A percentile compares a stretch with the other conserved stretches of the same genome.
phyloP scores from a whole-genome alignment of 2,329 filamentous ascomycete species.

The Allantophomopsis lycopodina region DNA sequence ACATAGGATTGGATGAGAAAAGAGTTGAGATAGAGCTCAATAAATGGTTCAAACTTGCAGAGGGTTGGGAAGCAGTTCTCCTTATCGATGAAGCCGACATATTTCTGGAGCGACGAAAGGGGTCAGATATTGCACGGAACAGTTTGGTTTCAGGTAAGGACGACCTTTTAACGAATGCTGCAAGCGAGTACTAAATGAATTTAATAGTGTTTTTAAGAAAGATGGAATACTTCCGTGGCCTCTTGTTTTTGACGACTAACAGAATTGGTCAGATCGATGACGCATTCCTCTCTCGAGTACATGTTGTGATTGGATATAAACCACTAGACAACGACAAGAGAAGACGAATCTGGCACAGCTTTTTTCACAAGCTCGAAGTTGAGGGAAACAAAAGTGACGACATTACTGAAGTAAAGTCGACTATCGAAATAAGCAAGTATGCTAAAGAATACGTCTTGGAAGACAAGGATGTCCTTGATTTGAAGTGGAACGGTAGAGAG shows the following conservation, averaged over 20 bases:
- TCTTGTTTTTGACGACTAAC: slow-evolving; percentile 23
- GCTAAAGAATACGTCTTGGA: too few relatives aligned
- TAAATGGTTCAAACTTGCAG: slow-evolving; percentile 30
- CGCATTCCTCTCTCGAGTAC: slow-evolving; percentile 18
- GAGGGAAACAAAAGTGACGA: too few relatives aligned
- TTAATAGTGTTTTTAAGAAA: slow-evolving; percentile 17
- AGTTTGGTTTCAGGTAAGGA: slow-evolving; percentile 1
- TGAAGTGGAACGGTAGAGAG: too few relatives aligned
- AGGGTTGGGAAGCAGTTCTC: slow-evolving; percentile 32
- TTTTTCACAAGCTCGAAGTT: not conserved
- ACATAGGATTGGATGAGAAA: slow-evolving; percentile 28
- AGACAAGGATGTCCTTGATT: too few relatives aligned
- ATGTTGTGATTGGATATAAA: slow-evolving; percentile 14
- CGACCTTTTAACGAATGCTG: slow-evolving; percentile 1
- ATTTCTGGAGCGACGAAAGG: slow-evolving; percentile 9
- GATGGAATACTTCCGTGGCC: slow-evolving; percentile 23
- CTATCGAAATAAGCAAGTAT: too few relatives aligned
- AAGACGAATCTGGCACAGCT: slow-evolving; percentile 9
- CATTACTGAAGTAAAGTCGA: too few relatives aligned
- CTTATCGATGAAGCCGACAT: slow-evolving; percentile 16
- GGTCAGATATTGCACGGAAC: slow-evolving; percentile 11
- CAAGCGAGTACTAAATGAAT: slow-evolving; percentile 6
- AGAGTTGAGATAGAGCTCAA: slow-evolving; percentile 28
- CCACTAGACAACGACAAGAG: slow-evolving; percentile 6
- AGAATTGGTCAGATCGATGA: slow-evolving; percentile 20